Base-by-base conservation (phyloP, 345 rosid genomes). In the Populus ilicifolia region DNA sequence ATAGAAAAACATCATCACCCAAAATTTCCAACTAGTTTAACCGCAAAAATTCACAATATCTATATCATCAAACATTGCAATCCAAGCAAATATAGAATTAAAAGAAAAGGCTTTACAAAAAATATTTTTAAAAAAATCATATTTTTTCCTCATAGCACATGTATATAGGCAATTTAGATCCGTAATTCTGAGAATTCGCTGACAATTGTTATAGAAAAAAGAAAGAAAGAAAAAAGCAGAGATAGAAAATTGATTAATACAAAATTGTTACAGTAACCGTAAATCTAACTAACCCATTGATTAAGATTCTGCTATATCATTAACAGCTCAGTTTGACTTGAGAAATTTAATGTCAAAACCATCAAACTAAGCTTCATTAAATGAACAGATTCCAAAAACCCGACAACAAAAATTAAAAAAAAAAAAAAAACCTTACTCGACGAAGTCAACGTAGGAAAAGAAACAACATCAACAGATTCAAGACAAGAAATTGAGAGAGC, bases 371-470 rank as follows among this genome's bases (percentile, higher is more conserved):
- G 62, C 64, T 65, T 71, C 71, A 78, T 71, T 63, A 11, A n/a
- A 59, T 59, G 64, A n/a, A 59, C 8, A 25, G 23, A 48, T 33
- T 17, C 50, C 65, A 33, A 46, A 2, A 29, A 44, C n/a, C 44
- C 10, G 25, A 12, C 11, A 14, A 8, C 36, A 3, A 33, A 33
- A 33, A 33, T 33, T 33, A 38, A 73, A 50, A 0, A 41, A 39
- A 9, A 38, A 36, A 6, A 6, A 30, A 11, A 35, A 9, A 39
- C 38, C 38, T 16, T 6, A 39, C 63, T 29, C 25, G 21, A 27
- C 5, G 67, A 78, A 72, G 75, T 72, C 77, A 41, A 39, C 67
- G 41, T 20, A 48, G 38, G 10, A 52, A 23, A 23, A 38, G 68
- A 33, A 38, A 35, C 5, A 21, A n/a, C 8, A 33, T 6, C 20